Conservation (phyloP, 2,329 filamentous ascomycete species). For the Trichoderma sp. region DNA sequence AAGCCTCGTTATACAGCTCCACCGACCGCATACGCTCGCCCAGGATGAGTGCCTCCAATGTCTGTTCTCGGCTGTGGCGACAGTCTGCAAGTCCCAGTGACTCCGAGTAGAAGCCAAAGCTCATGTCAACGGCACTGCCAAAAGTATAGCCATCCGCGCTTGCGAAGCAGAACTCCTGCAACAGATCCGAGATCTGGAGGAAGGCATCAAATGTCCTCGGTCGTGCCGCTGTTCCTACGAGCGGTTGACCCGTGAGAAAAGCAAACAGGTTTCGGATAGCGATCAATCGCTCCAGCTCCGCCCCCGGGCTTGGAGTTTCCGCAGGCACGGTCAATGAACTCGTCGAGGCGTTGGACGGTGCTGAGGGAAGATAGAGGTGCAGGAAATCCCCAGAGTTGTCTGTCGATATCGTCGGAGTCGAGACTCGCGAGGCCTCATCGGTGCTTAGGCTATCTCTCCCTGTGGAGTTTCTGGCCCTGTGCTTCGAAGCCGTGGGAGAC, state of each 20-base stretch:
- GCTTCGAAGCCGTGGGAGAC: slow-evolving; percentile 37
- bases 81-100: slow-evolving; percentile 79
- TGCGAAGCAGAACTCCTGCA: slow-evolving; percentile 61
- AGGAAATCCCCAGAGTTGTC: slow-evolving; percentile 45
- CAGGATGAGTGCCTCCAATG: slow-evolving; percentile 83
- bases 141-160: slow-evolving; percentile 60
- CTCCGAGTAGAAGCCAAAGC: slow-evolving; percentile 75
- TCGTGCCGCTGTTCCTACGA: slow-evolving; percentile 59
- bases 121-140: slow-evolving; percentile 62
- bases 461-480: slow-evolving; percentile 49
- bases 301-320: slow-evolving; percentile 34
- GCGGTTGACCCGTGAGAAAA: slow-evolving; percentile 63
- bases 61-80: slow-evolving; percentile 80
- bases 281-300: slow-evolving; percentile 58
- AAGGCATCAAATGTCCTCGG: slow-evolving; percentile 59
- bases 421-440: slow-evolving; percentile 51
- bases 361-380: slow-evolving; percentile 57
- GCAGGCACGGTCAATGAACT: slow-evolving; percentile 42
- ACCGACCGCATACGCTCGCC: slow-evolving; percentile 84
- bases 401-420: slow-evolving; percentile 43
- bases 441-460: slow-evolving; percentile 52
- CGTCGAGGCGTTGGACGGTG: slow-evolving; percentile 40
- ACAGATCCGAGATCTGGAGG: slow-evolving; percentile 54
- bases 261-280: slow-evolving; percentile 67
- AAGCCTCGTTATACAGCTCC: slow-evolving; percentile 85